phyloP scores from a whole-genome alignment of 2,329 filamentous ascomycete species.

The Colletotrichum sp. region DNA sequence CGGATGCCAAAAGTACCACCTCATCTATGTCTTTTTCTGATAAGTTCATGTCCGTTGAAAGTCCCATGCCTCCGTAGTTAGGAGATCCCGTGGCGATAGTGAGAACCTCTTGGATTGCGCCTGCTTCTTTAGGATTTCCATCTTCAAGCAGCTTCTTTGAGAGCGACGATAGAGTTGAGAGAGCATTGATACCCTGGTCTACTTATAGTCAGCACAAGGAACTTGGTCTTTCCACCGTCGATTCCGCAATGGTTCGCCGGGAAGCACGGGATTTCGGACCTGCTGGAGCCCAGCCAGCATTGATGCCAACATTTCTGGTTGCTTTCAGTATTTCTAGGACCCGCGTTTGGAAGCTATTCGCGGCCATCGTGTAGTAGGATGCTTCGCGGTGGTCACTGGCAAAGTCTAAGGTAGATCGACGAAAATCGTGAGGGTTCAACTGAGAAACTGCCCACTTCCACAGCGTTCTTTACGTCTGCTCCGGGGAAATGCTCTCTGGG shows the following conservation, averaged over 20 bases:
- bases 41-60: background rate
- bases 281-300: background rate
- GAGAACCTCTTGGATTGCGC: background rate
- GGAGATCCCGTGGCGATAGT: background rate
- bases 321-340: background rate
- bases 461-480: background rate
- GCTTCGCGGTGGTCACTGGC: background rate
- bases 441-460: background rate
- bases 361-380: background rate
- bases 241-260: background rate
- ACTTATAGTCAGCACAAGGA: background rate
- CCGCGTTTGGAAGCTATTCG: background rate
- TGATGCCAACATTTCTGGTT: background rate
- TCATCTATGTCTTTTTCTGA: background rate
- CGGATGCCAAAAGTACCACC: background rate
- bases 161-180: background rate
- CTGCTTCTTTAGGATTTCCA: background rate
- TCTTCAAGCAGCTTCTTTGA: background rate
- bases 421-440: background rate
- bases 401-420: background rate
- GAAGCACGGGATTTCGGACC: background rate
- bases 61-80: slow-evolving; percentile 3
- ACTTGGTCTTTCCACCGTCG: background rate
- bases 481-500: background rate
- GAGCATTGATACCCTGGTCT: background rate